These are phyloP conservation scores for Pterocarpus macrocarpus DNA, from an alignment of 306 rosid species.

Conservation along the genomic window DNA sequence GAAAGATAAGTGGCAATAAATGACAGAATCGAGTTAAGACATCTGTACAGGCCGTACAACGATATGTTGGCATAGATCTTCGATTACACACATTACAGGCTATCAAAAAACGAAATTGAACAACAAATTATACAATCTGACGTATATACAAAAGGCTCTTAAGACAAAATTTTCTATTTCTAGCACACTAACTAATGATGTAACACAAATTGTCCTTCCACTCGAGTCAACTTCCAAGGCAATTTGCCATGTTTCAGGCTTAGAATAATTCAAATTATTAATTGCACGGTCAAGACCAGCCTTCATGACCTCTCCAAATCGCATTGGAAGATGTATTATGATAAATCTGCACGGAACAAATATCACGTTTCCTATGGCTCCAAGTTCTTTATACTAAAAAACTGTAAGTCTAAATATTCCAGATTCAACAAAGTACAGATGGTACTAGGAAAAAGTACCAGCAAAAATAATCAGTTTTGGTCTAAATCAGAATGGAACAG, in stretches of 20 bases:
- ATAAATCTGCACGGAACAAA: slow-evolving; percentile 56
- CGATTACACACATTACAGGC: slow-evolving; percentile 51
- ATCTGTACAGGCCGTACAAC: slow-evolving; percentile 47
- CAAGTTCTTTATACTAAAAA: slow-evolving; percentile 33
- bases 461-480: slow-evolving; percentile 54
- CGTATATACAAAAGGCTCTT: slow-evolving; percentile 51
- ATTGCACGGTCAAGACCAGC: slow-evolving; percentile 46
- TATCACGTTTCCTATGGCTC: slow-evolving; percentile 48
- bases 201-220: slow-evolving; percentile 18
- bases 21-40: slow-evolving; percentile 11
- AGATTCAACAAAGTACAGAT: slow-evolving; percentile 37
- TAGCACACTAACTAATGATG: slow-evolving; percentile 40
- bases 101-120: slow-evolving; percentile 48
- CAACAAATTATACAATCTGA: slow-evolving; percentile 41
- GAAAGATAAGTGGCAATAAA: slow-evolving; percentile 5
- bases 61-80: slow-evolving; percentile 33
- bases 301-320: slow-evolving; percentile 50
- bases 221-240: slow-evolving; percentile 49
- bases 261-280: slow-evolving; percentile 44
- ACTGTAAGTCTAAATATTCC: slow-evolving; percentile 37
- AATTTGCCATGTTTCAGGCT: slow-evolving; percentile 37
- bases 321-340: slow-evolving; percentile 53
- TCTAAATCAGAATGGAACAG: slow-evolving; percentile 44
- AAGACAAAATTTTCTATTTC: slow-evolving; percentile 44
- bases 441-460: slow-evolving; percentile 51